Conservation (phyloP, 164 flowering plant genomes). For the Pachysandra terminalis region DNA sequence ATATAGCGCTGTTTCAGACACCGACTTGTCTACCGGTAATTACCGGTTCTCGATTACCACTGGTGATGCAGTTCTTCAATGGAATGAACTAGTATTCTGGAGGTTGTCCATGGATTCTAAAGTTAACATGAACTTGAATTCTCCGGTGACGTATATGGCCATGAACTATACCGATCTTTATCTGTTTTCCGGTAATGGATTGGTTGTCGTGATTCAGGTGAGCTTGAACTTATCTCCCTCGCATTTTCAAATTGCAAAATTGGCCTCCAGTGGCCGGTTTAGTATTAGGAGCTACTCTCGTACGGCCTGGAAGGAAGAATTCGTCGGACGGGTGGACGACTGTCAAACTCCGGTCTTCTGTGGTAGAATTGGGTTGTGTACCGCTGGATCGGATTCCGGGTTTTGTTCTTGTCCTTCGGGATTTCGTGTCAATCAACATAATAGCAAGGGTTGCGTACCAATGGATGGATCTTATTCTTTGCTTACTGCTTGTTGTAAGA, state of each 20-base stretch:
- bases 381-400: conserved; percentile 19
- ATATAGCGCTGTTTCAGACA: too few species aligned
- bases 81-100: conserved; percentile 66
- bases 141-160: too few species aligned
- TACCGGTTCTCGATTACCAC: too few species aligned
- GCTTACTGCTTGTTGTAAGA: too few species aligned
- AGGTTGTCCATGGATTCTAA: conserved; percentile 54
- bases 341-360: too few species aligned
- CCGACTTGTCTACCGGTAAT: too few species aligned
- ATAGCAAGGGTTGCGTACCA: conserved; percentile 42
- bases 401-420: too few species aligned
- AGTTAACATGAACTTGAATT: conserved; percentile 40
- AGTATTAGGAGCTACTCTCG: conserved; percentile 36
- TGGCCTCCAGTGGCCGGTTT: conserved; percentile 52
- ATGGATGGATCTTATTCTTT: conserved; percentile 34
- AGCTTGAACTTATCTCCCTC: too few species aligned
- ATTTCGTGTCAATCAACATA: conserved; percentile 29
- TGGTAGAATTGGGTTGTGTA: too few species aligned
- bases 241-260: conserved; percentile 49
- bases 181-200: too few species aligned
- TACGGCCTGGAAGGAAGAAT: conserved; percentile 26
- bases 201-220: too few species aligned
- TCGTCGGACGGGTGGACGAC: conserved; percentile 40
- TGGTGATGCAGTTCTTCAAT: conserved; percentile 43
- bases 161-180: too few species aligned